These are phyloP conservation scores for Fusarium clavum DNA, from an alignment of 2,329 filamentous ascomycete genomes.

Conservation along the genomic window DNA sequence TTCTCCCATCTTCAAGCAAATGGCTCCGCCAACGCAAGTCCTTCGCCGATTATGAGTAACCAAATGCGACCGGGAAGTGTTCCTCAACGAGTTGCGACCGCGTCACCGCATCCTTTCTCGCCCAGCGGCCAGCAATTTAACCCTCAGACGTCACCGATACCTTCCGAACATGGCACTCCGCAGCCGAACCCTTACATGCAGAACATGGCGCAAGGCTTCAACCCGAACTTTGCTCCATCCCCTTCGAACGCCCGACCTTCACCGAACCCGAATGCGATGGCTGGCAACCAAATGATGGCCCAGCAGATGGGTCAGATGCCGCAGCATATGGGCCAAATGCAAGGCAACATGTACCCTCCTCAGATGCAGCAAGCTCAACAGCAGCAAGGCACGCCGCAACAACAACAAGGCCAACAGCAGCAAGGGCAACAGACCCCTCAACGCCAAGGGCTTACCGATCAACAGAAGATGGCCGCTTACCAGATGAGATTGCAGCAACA, in stretches of 20 bases:
- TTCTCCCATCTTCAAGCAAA: slow-evolving; percentile 88
- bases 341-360: slow-evolving; percentile 56
- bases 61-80: slow-evolving; percentile 78
- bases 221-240: slow-evolving; percentile 68
- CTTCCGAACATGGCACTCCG: slow-evolving; percentile 81
- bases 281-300: slow-evolving; percentile 64
- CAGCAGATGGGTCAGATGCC: slow-evolving; percentile 63
- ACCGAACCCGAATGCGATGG: slow-evolving; percentile 65
- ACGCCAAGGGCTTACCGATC: slow-evolving; percentile 62
- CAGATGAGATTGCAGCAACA: slow-evolving; percentile 87
- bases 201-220: slow-evolving; percentile 68
- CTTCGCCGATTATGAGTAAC: slow-evolving; percentile 91
- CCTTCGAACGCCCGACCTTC: slow-evolving; percentile 68
- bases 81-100: slow-evolving; percentile 86
- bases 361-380: slow-evolving; percentile 60
- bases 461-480: slow-evolving; percentile 80
- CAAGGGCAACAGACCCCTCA: slow-evolving; percentile 48
- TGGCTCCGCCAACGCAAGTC: slow-evolving; percentile 84
- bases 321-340: slow-evolving; percentile 62
- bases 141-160: slow-evolving; percentile 78
- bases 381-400: slow-evolving; percentile 57
- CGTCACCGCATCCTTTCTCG: slow-evolving; percentile 92
- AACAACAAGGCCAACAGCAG: slow-evolving; percentile 55
- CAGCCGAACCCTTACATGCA: slow-evolving; percentile 79
- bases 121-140: slow-evolving; percentile 79